Conservation (phyloP, 2,329 filamentous ascomycete genomes). For the Fusarium agapanthi region DNA sequence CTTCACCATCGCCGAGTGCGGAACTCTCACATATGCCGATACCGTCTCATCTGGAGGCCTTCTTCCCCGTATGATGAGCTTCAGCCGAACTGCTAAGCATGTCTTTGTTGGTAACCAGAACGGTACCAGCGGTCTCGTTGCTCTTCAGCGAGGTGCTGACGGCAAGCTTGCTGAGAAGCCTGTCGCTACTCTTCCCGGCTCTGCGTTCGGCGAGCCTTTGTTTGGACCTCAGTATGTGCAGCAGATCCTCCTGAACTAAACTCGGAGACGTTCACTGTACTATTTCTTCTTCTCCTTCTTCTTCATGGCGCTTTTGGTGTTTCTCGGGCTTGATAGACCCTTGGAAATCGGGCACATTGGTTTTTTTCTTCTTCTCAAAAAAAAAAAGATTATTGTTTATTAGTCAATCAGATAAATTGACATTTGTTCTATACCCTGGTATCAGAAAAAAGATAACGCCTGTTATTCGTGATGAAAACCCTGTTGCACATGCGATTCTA, state of each 20-base stretch:
- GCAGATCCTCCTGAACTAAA: slow-evolving; percentile 40
- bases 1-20: slow-evolving; percentile 50
- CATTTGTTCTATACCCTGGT: slow-evolving; percentile 18
- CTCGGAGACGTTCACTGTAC: not conserved
- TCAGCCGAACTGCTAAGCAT: slow-evolving; percentile 47
- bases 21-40: slow-evolving; percentile 47
- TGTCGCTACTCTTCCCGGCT: slow-evolving; percentile 37
- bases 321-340: slow-evolving; percentile 18
- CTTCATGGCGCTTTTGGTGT: slow-evolving; percentile 30
- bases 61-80: slow-evolving; percentile 58
- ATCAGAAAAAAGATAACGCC: slow-evolving; percentile 13
- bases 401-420: slow-evolving; percentile 9
- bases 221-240: slow-evolving; percentile 47
- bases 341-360: slow-evolving; percentile 1
- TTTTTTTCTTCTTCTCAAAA: no score
- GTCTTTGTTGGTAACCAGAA: slow-evolving; percentile 60
- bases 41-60: slow-evolving; percentile 48
- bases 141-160: slow-evolving; percentile 45
- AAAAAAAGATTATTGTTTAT: slow-evolving; percentile 3
- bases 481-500: not conserved
- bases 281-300: not conserved
- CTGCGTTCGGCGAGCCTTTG: slow-evolving; percentile 41
- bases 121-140: slow-evolving; percentile 52
- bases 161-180: slow-evolving; percentile 45
- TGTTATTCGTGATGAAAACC: slow-evolving; percentile 7